Conservation (phyloP, 331 rosid genomes). For the Quercus tomentella region DNA sequence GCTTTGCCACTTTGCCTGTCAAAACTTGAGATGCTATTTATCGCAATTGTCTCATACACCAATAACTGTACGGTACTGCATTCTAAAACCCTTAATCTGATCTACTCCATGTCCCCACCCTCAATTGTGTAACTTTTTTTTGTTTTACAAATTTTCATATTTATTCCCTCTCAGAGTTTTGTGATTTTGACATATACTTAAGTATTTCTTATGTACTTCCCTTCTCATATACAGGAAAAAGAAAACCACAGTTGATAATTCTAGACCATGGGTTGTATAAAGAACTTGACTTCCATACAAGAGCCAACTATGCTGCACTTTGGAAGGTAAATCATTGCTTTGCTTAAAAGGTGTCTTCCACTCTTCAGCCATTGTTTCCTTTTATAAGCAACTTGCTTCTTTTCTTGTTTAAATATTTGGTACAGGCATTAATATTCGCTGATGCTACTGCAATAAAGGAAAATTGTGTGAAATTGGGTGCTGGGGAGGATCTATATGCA, state of each 20-base stretch:
- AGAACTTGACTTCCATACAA: slow-evolving; percentile 75
- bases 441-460: slow-evolving; percentile 82
- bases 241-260: slow-evolving; percentile 85
- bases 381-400: neutral
- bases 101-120: neutral
- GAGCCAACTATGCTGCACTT: slow-evolving; percentile 82
- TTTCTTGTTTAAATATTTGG: neutral
- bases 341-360: neutral
- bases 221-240: slow-evolving; percentile 55
- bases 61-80: neutral
- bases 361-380: neutral
- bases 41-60: neutral
- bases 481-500: slow-evolving; percentile 91
- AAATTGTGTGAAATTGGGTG: slow-evolving; percentile 88
- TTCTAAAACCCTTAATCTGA: neutral
- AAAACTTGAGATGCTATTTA: neutral
- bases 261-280: slow-evolving; percentile 95
- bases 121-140: neutral
- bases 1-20: neutral
- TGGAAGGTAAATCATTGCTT: slow-evolving; percentile 64
- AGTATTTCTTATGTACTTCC: neutral
- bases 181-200: neutral
- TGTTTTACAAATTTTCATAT: neutral
- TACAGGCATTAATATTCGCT: slow-evolving; percentile 71
- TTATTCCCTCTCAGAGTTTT: neutral